These are phyloP conservation scores for Phyllachora maydis DNA, from an alignment of 2,329 filamentous ascomycete genomes.

Conservation along the genomic window DNA sequence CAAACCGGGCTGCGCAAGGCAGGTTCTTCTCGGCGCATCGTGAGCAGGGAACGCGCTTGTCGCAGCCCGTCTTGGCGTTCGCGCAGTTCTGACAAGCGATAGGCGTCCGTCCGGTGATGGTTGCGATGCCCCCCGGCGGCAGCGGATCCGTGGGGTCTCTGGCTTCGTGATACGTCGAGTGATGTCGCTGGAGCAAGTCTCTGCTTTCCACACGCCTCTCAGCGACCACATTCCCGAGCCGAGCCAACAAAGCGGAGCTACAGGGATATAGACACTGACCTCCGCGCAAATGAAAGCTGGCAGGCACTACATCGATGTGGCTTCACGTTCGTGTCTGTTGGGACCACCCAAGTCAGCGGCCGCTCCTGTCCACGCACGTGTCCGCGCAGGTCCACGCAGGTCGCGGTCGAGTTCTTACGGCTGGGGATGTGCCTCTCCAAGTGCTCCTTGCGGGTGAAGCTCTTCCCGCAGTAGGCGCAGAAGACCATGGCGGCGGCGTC, in stretches of 20 bases:
- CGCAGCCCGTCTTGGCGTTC: conserved; percentile 27
- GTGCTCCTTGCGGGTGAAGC: conserved; percentile 33
- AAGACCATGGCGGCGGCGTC: conserved; percentile 14
- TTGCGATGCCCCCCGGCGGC: conserved; percentile 19
- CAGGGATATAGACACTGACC: conserved; percentile 12
- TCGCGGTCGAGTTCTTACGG: too few relatives aligned
- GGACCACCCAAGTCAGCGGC: conserved; percentile 1
- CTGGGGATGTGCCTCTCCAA: conserved; percentile 31
- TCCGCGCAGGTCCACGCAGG: too few relatives aligned
- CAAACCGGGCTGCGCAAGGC: conserved; percentile 25
- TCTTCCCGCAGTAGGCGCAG: conserved; percentile 32
- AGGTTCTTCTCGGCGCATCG: conserved; percentile 25
- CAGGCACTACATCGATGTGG: conserved; percentile 27
- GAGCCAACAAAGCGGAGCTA: too few relatives aligned
- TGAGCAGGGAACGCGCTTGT: conserved; percentile 26
- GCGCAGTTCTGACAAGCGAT: conserved; percentile 29
- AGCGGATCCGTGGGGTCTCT: conserved; percentile 22
- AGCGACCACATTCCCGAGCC: too few relatives aligned
- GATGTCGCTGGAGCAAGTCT: conserved; percentile 28
- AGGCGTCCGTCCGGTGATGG: conserved; percentile 18
- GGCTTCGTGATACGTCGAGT: conserved; percentile 27
- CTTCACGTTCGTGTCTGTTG: conserved; percentile 31
- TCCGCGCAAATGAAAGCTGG: conserved; percentile 26
- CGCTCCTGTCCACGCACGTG: too few relatives aligned
- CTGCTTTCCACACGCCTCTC: too few relatives aligned